Conservation (phyloP, 768 basidiomycete species). For the Cystobasidium onofrii region DNA sequence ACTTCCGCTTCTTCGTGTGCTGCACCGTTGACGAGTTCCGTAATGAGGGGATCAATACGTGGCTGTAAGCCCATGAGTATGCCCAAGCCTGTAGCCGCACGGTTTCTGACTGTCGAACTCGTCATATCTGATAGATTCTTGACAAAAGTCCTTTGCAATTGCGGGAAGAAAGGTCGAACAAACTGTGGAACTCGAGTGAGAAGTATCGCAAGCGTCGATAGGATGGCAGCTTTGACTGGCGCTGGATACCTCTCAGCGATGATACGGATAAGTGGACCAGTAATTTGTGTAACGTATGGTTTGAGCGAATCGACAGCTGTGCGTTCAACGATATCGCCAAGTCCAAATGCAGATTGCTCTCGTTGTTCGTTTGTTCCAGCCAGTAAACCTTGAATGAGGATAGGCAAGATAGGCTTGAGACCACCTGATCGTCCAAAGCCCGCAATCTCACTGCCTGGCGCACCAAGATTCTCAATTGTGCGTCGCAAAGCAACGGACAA, state of each 20-base stretch:
- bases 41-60: conserved; percentile 81
- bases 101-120: conserved; percentile 67
- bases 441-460: conserved; percentile 66
- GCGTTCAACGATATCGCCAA: conserved; percentile 86
- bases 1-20: conserved; percentile 53
- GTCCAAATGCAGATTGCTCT: conserved; percentile 90
- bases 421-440: conserved; percentile 76
- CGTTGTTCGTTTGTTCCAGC: conserved; percentile 76
- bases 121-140: conserved; percentile 78
- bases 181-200: conserved; percentile 74
- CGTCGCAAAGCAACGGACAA: conserved; percentile 79
- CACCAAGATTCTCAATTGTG: conserved; percentile 75
- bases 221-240: conserved; percentile 82
- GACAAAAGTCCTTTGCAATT: conserved; percentile 89
- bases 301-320: conserved; percentile 81
- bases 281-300: conserved; percentile 83
- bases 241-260: conserved; percentile 59
- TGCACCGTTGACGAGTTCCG: conserved; percentile 56
- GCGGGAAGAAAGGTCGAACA: conserved; percentile 97
- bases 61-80: conserved; percentile 83
- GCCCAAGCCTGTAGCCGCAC: conserved; percentile 76
- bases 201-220: conserved; percentile 75
- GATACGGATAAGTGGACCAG: conserved; percentile 47
- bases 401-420: conserved; percentile 62
- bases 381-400: conserved; percentile 60